phyloP scores from a whole-genome alignment of 805 yeast genomes.

The Candida succiphila region DNA sequence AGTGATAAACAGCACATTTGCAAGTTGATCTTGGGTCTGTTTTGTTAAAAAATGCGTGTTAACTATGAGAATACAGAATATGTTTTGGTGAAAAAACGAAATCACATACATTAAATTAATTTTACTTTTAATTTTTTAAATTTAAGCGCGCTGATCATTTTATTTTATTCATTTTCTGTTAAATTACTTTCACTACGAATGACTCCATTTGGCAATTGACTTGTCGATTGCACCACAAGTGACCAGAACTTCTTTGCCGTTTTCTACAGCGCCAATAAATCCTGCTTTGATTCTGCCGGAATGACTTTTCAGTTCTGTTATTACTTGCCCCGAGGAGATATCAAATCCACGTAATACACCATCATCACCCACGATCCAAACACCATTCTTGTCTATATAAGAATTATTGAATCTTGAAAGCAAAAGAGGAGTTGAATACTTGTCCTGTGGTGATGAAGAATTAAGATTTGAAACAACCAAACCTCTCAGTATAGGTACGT shows the following conservation, averaged over 20 bases:
- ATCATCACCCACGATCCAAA: slow-evolving; percentile 66
- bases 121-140: too few species aligned
- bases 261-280: slow-evolving; percentile 17
- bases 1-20: too few species aligned
- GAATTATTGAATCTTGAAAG: slow-evolving; percentile 7
- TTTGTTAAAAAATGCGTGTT: too few species aligned
- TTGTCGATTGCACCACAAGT: slow-evolving; percentile 43
- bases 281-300: slow-evolving; percentile 41
- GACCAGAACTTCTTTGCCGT: slow-evolving; percentile 26
- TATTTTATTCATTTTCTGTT: too few species aligned
- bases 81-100: too few species aligned
- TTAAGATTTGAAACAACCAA: slow-evolving; percentile 31
- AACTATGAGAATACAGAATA: too few species aligned
- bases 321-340: slow-evolving; percentile 26
- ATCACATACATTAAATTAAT: too few species aligned
- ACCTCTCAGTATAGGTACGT: slow-evolving; percentile 21
- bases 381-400: slow-evolving; percentile 31
- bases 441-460: slow-evolving; percentile 59
- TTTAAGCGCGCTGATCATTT: too few species aligned
- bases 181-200: too few species aligned
- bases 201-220: slow-evolving; percentile 23
- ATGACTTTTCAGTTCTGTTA: slow-evolving; percentile 23
- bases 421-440: slow-evolving; percentile 43
- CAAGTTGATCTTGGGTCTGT: too few species aligned
- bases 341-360: slow-evolving; percentile 56